Evolutionary conservation across 345 rosid species (phyloP).

Genomic region (Camelina sativa): DNA sequence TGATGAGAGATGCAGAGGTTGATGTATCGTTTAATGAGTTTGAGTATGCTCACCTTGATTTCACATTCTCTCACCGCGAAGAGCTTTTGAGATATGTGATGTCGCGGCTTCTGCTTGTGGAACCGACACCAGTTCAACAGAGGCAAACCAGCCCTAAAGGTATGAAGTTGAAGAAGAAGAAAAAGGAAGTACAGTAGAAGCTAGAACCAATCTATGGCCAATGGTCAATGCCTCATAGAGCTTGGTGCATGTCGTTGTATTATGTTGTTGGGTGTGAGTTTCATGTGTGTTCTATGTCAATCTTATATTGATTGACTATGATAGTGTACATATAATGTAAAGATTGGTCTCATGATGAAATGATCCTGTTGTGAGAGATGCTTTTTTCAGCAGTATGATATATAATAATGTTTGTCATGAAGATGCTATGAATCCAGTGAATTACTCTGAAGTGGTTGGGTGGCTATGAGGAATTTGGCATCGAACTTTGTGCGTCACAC

Average conservation of each 20-base stretch:
- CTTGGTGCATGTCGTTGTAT: constrained; percentile 32
- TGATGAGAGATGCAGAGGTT: constrained; percentile 74
- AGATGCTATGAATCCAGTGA: not conserved
- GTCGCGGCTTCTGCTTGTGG: constrained; percentile 75
- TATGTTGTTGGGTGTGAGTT: constrained; percentile 30
- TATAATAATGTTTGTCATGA: not conserved
- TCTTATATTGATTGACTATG: constrained; percentile 4
- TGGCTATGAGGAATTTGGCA: not conserved
- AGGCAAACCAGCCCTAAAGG: constrained; percentile 47
- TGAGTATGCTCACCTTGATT: constrained; percentile 94
- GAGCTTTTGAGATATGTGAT: constrained; percentile 79
- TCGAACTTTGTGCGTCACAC: not conserved
- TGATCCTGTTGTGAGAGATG: constrained; percentile 18
- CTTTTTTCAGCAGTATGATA: constrained; percentile 11
- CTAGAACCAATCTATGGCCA: constrained; percentile 18
- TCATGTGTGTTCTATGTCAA: constrained; percentile 25
- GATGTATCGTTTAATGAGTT: constrained; percentile 74
- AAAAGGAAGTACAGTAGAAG: constrained; percentile 36
- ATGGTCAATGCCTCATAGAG: constrained; percentile 19
- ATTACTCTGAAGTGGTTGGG: not conserved
- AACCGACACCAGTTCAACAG: constrained; percentile 45
- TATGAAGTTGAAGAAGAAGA: constrained; percentile 53
- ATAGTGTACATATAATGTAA: constrained; percentile 33
- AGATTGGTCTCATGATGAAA: constrained; percentile 26
- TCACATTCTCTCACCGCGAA: constrained; percentile 89